Evolutionary conservation across 2,329 filamentous ascomycete genomes (phyloP), one percentile per base, ranked within the genome.

Genomic region (Escovopsis weberi): DNA sequence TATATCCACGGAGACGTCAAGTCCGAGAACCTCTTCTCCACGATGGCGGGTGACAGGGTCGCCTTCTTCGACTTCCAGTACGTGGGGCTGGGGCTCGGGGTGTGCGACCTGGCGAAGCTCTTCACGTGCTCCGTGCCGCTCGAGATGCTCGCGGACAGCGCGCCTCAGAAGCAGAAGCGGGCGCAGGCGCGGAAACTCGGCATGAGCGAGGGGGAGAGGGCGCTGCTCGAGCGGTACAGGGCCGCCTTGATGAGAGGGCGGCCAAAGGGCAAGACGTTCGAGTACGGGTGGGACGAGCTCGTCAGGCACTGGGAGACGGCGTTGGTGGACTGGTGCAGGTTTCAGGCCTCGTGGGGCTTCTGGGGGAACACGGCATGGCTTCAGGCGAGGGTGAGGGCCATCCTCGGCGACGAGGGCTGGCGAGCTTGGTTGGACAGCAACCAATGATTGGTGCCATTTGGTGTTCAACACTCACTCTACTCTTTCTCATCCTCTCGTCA

Each of bases 1-100:
- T 65, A 75, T 12, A 73, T 83, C 7, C 79, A 83, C 50, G 79
- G 79, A 7, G 79, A 83, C 44, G 77, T 82, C 41, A 83, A 83
- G 55, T 78, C 74, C 0, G 78, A 82, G 49, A 83, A 83, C 45
- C 64, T 82, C 6, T 81, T 81, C 51, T 74, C 73, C 0, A 75
- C 62, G 0, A 44, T 52, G 0, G 48, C 54, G 0, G 75, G 72
- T 1, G 57, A 69, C 2, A 45, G 60, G 4, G 75, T 78, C 2
- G 77, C 74, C 0, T 78, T 83, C 48, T 82, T 77, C 51, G 80
- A 83, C 53, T 83, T 83, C 43, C 79, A 83, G 50, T 83, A 83
- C 49, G 69, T 73, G 0, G 80, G 80, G 0, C 56, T 80, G 0
- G 78, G 79, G 0, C 54, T 82, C 0, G 78, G 79, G 0, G 77